Evolutionary conservation across 2,329 filamentous ascomycete genomes (phyloP).

Genomic region (Tolypocladium inflatum): DNA sequence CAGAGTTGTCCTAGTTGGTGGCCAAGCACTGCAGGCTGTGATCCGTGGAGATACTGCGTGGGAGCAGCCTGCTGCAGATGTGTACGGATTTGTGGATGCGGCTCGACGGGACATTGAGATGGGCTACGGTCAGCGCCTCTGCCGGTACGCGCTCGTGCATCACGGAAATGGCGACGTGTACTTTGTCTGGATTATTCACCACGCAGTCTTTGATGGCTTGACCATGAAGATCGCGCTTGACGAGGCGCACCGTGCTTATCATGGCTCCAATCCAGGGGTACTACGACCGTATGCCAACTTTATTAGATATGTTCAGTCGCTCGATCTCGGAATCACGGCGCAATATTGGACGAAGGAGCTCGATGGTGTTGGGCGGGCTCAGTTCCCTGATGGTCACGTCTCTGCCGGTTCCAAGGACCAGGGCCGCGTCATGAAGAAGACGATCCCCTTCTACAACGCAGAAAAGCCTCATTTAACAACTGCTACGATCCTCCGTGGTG

Average conservation of each 20-base stretch:
- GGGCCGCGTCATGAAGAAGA: too few species aligned
- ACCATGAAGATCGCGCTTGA: slow-evolving; percentile 5
- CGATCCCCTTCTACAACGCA: too few species aligned
- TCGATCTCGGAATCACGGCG: too few species aligned
- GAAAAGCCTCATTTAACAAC: too few species aligned
- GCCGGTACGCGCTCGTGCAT: not conserved
- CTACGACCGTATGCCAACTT: slow-evolving; percentile 1
- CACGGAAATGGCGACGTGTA: not conserved
- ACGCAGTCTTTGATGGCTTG: slow-evolving; percentile 17
- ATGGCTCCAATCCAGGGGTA: not conserved
- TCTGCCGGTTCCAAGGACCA: too few species aligned
- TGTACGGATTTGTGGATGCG: not conserved
- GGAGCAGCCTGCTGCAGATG: not conserved
- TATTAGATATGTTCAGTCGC: not conserved
- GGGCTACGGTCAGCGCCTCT: not conserved
- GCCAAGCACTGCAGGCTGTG: slow-evolving; percentile 3
- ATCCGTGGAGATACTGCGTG: not conserved
- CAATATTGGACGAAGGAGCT: too few species aligned
- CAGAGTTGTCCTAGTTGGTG: slow-evolving; percentile 2
- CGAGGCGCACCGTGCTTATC: slow-evolving; percentile 2
- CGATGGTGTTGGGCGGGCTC: too few species aligned
- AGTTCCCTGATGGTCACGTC: too few species aligned
- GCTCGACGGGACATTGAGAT: not conserved
- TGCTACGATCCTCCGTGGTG: too few species aligned
- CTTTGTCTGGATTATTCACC: slow-evolving; percentile 15